Evolutionary conservation across 768 basidiomycete species (phyloP).

Genomic region (Austroboletus eburneus): DNA sequence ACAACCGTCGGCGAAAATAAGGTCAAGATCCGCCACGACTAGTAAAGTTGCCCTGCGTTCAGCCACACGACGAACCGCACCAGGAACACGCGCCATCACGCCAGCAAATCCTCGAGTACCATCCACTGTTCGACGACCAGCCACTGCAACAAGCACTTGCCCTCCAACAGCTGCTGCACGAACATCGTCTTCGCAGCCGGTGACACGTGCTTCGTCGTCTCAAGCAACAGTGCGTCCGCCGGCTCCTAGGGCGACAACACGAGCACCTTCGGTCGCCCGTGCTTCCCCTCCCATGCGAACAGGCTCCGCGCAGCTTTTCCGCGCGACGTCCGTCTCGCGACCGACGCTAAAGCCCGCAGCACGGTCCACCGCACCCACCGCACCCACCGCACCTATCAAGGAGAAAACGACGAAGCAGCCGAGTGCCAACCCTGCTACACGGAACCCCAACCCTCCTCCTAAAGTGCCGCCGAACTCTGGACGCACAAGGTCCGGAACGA

Average conservation of each 20-base stretch:
- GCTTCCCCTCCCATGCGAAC: conserved; percentile 16
- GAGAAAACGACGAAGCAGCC: conserved; percentile 7
- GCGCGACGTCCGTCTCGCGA: conserved; percentile 5
- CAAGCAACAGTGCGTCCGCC: conserved; percentile 19
- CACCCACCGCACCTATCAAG: conserved; percentile 3
- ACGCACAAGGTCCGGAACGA: conserved; percentile 24
- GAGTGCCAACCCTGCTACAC: neutral
- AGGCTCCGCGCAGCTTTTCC: conserved; percentile 3
- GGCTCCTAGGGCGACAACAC: conserved; percentile 17
- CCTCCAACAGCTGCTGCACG: conserved; percentile 3
- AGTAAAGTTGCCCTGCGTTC: conserved; percentile 7
- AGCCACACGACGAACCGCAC: conserved; percentile 4
- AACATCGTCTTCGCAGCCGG: conserved; percentile 17
- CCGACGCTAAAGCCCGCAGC: conserved; percentile 7
- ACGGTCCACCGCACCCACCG: conserved; percentile 5
- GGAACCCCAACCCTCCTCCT: neutral
- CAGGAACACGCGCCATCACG: conserved; percentile 1
- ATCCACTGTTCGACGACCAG: conserved; percentile 9
- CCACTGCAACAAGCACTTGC: conserved; percentile 6
- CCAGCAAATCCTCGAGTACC: conserved; percentile 6
- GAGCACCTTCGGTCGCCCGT: conserved; percentile 13
- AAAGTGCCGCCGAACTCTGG: neutral
- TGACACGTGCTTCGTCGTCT: conserved; percentile 21
- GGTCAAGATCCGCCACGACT: neutral
- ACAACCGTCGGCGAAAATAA: conserved; percentile 1